Percentiles rank a stretch among this genome's conserved stretches.
phyloP scores from a whole-genome alignment of 768 basidiomycete species.

The Mycena filopes region DNA sequence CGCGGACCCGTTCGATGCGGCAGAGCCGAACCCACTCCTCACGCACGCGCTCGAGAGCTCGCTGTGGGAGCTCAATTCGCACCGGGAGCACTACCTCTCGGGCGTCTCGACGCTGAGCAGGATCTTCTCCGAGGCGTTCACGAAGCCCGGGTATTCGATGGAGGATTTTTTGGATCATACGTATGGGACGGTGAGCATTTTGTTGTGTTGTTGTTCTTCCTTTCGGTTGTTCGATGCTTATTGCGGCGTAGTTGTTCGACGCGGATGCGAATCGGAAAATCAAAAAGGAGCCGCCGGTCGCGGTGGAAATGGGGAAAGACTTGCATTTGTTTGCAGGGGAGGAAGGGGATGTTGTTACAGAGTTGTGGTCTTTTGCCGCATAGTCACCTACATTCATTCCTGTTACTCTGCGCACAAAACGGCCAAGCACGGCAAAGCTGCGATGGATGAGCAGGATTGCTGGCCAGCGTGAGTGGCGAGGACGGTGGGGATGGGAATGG shows the following conservation, averaged over 20 bases:
- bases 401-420: too few relatives aligned
- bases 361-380: slow-evolving; percentile 58
- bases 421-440: too few relatives aligned
- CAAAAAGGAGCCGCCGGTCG: slow-evolving; percentile 78
- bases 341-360: slow-evolving; percentile 51
- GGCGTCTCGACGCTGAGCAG: slow-evolving; percentile 88
- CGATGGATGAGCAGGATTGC: too few relatives aligned
- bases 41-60: slow-evolving; percentile 89
- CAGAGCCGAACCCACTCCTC: slow-evolving; percentile 77
- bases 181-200: slow-evolving; percentile 74
- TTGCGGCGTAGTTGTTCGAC: slow-evolving; percentile 76
- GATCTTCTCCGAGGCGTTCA: slow-evolving; percentile 92
- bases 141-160: slow-evolving; percentile 89
- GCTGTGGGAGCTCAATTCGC: slow-evolving; percentile 90
- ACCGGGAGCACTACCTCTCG: slow-evolving; percentile 85
- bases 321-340: slow-evolving; percentile 39
- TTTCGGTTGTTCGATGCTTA: neutral
- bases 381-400: too few relatives aligned
- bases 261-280: slow-evolving; percentile 84
- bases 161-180: slow-evolving; percentile 98
- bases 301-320: slow-evolving; percentile 52
- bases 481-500: neutral
- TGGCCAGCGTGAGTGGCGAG: neutral
- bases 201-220: slow-evolving; percentile 6
- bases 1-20: slow-evolving; percentile 72